Conservation (phyloP, 805 yeast species). For the Grigorovia yakushimaensis region DNA sequence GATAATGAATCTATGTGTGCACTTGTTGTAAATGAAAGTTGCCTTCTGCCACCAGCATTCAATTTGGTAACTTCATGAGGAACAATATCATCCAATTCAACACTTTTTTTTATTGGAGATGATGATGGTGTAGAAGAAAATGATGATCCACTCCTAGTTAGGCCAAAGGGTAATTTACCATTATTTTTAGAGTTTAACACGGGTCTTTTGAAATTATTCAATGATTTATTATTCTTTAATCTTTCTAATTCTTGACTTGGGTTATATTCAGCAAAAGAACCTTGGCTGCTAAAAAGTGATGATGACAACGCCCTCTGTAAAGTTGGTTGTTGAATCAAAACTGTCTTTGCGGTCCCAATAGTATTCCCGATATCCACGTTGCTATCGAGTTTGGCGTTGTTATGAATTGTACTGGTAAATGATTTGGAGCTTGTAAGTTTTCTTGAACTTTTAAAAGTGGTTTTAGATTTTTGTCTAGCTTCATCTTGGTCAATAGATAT, state of each 20-base stretch:
- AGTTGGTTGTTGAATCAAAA: background rate
- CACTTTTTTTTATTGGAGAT: conserved; percentile 6
- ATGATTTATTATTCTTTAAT: conserved; percentile 12
- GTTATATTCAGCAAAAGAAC: conserved; percentile 28
- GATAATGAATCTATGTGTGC: conserved; percentile 1
- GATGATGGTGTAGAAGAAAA: conserved; percentile 1
- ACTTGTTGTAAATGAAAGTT: conserved; percentile 13
- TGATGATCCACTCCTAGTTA: conserved; percentile 2
- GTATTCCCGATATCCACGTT: background rate
- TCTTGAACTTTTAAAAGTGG: background rate
- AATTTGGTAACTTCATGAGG: conserved; percentile 8
- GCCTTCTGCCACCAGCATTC: conserved; percentile 7
- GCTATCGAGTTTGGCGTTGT: background rate
- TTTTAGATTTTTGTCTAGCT: background rate
- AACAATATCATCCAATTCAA: conserved; percentile 4
- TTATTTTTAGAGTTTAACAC: background rate
- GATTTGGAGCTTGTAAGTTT: background rate
- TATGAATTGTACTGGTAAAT: too few species aligned
- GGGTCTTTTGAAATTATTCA: conserved; percentile 20
- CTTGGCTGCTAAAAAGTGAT: conserved; percentile 16
- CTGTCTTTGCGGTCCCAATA: background rate
- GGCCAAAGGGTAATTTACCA: background rate
- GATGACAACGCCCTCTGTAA: conserved; percentile 5
- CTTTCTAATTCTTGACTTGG: conserved; percentile 16
- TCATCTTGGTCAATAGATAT: background rate